Evolutionary conservation across 2,329 filamentous ascomycete species (phyloP).

Genomic region (Tolypocladium paradoxum): DNA sequence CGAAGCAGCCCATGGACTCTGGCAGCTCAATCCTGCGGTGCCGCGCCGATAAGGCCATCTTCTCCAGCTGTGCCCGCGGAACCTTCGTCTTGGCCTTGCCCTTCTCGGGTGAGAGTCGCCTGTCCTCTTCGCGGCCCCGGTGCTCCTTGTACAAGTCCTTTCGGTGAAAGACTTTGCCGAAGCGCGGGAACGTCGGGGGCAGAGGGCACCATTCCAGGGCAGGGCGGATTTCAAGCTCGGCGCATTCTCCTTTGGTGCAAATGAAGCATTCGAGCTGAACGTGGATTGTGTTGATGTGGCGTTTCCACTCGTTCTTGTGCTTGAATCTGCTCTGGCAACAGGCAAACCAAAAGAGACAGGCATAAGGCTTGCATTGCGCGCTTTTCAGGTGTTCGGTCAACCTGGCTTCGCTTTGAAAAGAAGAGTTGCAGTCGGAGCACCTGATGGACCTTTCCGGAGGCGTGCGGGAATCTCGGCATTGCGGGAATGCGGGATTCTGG

Average conservation of each 20-base stretch:
- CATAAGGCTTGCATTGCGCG: conserved; percentile 40
- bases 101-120: background rate
- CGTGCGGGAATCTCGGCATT: background rate
- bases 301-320: conserved; percentile 92
- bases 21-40: conserved; percentile 53
- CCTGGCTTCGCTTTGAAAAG: background rate
- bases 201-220: conserved; percentile 9
- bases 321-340: conserved; percentile 64
- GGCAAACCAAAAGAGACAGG: conserved; percentile 69
- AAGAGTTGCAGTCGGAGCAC: conserved; percentile 5
- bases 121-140: conserved; percentile 68
- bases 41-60: conserved; percentile 48
- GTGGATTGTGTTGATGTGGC: conserved; percentile 74
- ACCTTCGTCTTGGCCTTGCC: conserved; percentile 20
- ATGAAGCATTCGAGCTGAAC: conserved; percentile 63
- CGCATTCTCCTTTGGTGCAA: conserved; percentile 56
- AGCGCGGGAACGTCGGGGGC: conserved; percentile 25
- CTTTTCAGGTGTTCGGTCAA: background rate
- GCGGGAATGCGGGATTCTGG: background rate
- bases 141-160: conserved; percentile 91
- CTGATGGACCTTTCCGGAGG: conserved; percentile 38
- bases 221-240: conserved; percentile 7
- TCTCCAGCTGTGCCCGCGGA: conserved; percentile 30
- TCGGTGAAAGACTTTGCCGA: conserved; percentile 68
- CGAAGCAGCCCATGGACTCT: conserved; percentile 47